Evolutionary conservation across 2,329 filamentous ascomycete species (phyloP).

Genomic region (Penicillium decumbens): DNA sequence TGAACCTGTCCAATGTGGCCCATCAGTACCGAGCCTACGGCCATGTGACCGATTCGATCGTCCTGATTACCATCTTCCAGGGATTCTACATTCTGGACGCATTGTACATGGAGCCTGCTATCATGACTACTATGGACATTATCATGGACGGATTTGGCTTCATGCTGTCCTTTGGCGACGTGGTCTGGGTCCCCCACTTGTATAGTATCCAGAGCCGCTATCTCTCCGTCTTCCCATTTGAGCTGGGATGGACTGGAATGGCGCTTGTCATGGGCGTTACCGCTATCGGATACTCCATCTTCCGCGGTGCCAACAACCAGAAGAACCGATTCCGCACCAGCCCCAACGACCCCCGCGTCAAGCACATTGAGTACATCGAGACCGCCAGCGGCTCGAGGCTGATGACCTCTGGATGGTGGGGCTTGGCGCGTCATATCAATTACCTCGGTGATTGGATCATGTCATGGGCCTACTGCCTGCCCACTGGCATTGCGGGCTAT

Average conservation of each 20-base stretch:
- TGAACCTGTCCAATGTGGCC: slow-evolving; percentile 78
- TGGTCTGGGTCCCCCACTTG: slow-evolving; percentile 87
- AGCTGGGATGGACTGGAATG: slow-evolving; percentile 67
- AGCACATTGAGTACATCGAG: slow-evolving; percentile 78
- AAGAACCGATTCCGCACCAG: slow-evolving; percentile 93
- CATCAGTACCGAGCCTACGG: slow-evolving; percentile 85
- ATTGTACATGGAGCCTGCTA: slow-evolving; percentile 79
- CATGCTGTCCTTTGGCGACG: slow-evolving; percentile 89
- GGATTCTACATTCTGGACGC: slow-evolving; percentile 78
- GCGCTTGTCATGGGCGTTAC: slow-evolving; percentile 63
- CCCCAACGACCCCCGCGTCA: slow-evolving; percentile 71
- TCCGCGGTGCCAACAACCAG: slow-evolving; percentile 88
- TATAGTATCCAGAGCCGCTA: slow-evolving; percentile 84
- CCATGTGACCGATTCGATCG: slow-evolving; percentile 77
- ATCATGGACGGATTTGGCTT: slow-evolving; percentile 90
- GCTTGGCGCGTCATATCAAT: slow-evolving; percentile 85
- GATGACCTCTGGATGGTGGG: slow-evolving; percentile 89
- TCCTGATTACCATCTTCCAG: slow-evolving; percentile 74
- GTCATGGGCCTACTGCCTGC: slow-evolving; percentile 83
- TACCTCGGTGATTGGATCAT: slow-evolving; percentile 95
- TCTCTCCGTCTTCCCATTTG: slow-evolving; percentile 72
- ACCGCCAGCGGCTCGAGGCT: slow-evolving; percentile 77
- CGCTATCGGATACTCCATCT: slow-evolving; percentile 75
- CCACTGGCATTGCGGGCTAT: slow-evolving; percentile 80
- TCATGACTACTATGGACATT: slow-evolving; percentile 91